Evolutionary conservation across 768 basidiomycete species (phyloP), one percentile per base, ranked within the genome.

Genomic region (Psilocybe tampanensis): DNA sequence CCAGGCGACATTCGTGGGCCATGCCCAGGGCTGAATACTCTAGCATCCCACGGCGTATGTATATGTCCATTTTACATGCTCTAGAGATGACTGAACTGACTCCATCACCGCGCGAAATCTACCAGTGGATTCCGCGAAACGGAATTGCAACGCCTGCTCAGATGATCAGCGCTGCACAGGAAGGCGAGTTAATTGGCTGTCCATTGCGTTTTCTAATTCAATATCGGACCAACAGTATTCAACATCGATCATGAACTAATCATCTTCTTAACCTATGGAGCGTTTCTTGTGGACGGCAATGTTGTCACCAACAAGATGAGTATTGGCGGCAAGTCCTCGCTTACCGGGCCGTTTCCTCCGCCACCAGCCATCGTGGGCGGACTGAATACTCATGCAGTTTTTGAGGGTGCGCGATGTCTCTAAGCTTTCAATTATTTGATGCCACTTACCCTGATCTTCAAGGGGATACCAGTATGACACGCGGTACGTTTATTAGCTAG

Each of bases 321-420:
- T 47, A 68, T 67, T 24, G 66, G 68, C 9, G 60, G 60, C 13
- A 69, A 67, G 57, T 61, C 64, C 8, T 47, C 55, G 9, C 48
- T 55, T 29, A 69, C 68, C 17, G 68, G 68, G 5, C 63, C 60
- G 44, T 52, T 58, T 26, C 66, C 66, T 2, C 66, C 66, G 18
- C 18, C 52, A 2, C 66, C 66, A 22, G 66, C 66, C 41, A 68
- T 52, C 19, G 66, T 68, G 2, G 66, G 61, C 21, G 66, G 65
- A 5, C 60, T 66, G n/a, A 60, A 68, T 36, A 68, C 67, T 4
- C 65, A 68, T 60, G 61, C 67, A 8, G 67, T 66, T 6, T 68
- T 68, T 34, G 67, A 68, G 54, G 63, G 56, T 55, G 26, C 45
- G 33, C 23, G 43, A 42, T 6, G n/a, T n/a, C n/a, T n/a, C n/a